Base-by-base conservation (phyloP, 192 early-diverging fungal species). In the Diversispora epigaea region DNA sequence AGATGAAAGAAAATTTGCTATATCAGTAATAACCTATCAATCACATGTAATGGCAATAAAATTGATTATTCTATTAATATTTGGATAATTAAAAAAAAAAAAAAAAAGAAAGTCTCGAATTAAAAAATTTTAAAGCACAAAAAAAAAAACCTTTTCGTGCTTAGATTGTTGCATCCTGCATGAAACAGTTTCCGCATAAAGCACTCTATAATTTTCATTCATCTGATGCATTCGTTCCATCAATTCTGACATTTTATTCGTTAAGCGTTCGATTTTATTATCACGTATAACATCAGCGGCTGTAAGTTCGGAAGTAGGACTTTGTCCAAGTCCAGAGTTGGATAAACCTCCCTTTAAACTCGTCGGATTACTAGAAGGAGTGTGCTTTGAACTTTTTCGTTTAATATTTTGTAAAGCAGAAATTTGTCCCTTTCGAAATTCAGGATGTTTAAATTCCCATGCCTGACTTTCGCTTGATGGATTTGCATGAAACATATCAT, bases 391-490 rank as follows among this genome's bases (percentile, higher is more conserved):
- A 61, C 73, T 75, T 80, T 91, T 91, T 58, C 92, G 88, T 76
- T 89, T 89, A 75, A 93, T 91, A 32, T 84, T 84, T 44, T 90
- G 88, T 22, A 91, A 82, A 21, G 90, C 85, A 70, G 89, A 88
- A 4, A 85, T 84, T 8, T 86, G 86, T 50, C 91, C 91, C 77
- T 88, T 86, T 77, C 90, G 91, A 71, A 96, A 96, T 47, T 89
- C 84, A 1, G 92, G 92, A 76, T 96, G 94, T 77, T 90, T 89
- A 76, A 96, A 96, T 74, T 96, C 93, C 93, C 94, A 94, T 7
- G 91, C 88, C 82, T 95, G 90, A 47, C 72, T 86, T 75, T 89
- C 87, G 76, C 82, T 86, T 69, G 77, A 81, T 68, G 71, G 83
- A 76, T 83, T 89, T 61, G 78, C 84, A 60, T 88, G 84, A 70